These are phyloP conservation scores for Aspergillus persii DNA, from an alignment of 2,329 filamentous ascomycete species.

Conservation along the genomic window DNA sequence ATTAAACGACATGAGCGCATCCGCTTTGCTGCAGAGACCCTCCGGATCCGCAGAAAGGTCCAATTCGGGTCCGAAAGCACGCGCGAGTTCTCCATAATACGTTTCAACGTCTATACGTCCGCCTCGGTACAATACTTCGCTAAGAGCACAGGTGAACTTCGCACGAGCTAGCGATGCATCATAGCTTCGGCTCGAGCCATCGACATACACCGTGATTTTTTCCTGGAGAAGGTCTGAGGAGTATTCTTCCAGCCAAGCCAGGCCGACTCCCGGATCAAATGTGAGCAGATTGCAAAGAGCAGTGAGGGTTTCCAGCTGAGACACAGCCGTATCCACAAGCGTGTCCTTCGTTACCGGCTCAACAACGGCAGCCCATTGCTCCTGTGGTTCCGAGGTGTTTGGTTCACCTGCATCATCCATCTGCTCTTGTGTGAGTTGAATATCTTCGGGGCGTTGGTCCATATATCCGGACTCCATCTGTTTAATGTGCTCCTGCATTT, in stretches of 20 bases:
- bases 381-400: slow-evolving; percentile 37
- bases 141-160: slow-evolving; percentile 56
- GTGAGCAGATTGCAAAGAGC: slow-evolving; percentile 51
- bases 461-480: slow-evolving; percentile 34
- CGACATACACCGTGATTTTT: slow-evolving; percentile 55
- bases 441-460: slow-evolving; percentile 13
- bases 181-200: slow-evolving; percentile 44
- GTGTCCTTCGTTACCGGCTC: slow-evolving; percentile 64
- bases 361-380: slow-evolving; percentile 66
- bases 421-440: slow-evolving; percentile 9
- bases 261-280: slow-evolving; percentile 40
- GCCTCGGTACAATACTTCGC: slow-evolving; percentile 57
- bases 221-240: slow-evolving; percentile 52
- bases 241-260: slow-evolving; percentile 60
- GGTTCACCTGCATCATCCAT: slow-evolving; percentile 16
- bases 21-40: slow-evolving; percentile 55
- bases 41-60: slow-evolving; percentile 47
- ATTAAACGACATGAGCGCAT: slow-evolving; percentile 56
- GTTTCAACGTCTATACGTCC: slow-evolving; percentile 50
- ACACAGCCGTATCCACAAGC: slow-evolving; percentile 66
- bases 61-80: slow-evolving; percentile 41
- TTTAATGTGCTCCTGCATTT: slow-evolving; percentile 44
- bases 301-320: slow-evolving; percentile 58
- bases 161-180: slow-evolving; percentile 57
- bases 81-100: slow-evolving; percentile 49